Evolutionary conservation across 148 eudicot species (phyloP).

Genomic region (Drosera capensis): DNA sequence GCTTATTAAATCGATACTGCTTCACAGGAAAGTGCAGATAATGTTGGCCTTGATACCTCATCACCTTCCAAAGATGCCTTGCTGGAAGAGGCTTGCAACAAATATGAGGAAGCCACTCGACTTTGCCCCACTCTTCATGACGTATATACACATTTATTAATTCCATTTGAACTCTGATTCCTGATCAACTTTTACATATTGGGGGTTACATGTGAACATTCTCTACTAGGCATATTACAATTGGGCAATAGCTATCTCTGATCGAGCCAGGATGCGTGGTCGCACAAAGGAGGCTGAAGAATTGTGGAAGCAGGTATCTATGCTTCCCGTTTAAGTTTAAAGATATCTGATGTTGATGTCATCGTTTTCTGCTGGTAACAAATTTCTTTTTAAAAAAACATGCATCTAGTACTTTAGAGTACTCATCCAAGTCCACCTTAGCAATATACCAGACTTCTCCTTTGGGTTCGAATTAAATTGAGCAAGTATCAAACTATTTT

Average conservation of each 20-base stretch:
- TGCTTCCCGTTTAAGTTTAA: too few species aligned
- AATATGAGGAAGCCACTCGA: conserved; percentile 82
- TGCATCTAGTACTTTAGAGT: too few species aligned
- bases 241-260: conserved; percentile 97
- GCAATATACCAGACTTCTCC: too few species aligned
- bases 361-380: too few species aligned
- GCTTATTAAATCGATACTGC: too few species aligned
- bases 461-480: too few species aligned
- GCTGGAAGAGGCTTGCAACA: conserved; percentile 91
- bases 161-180: neutral
- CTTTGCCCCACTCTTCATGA: conserved; percentile 90
- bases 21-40: conserved; percentile 98
- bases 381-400: too few species aligned
- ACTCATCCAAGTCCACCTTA: too few species aligned
- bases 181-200: neutral
- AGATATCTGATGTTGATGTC: too few species aligned
- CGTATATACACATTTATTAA: conserved; percentile 30
- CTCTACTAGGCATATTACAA: conserved; percentile 46
- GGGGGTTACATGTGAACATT: neutral
- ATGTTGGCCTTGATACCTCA: conserved; percentile 70
- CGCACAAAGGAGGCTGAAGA: conserved; percentile 98
- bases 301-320: conserved; percentile 79
- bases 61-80: conserved; percentile 88
- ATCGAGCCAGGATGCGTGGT: conserved; percentile 94
- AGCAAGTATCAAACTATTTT: too few species aligned